phyloP scores from a whole-genome alignment of 2,329 filamentous ascomycete genomes.

The Epichloe festucae region DNA sequence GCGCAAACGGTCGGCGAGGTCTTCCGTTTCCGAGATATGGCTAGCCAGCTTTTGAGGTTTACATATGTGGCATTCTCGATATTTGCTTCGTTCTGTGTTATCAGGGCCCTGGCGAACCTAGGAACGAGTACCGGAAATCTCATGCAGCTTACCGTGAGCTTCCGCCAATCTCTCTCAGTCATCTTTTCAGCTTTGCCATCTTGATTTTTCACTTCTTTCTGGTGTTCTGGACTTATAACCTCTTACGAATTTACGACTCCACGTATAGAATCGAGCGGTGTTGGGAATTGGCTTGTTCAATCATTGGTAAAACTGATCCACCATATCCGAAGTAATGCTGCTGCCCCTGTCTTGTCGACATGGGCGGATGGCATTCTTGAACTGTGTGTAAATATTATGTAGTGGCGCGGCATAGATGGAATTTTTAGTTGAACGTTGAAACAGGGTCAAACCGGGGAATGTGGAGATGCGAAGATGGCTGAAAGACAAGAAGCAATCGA shows the following conservation, averaged over 20 bases:
- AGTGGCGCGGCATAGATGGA: background rate
- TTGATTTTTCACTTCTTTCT: background rate
- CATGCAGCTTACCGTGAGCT: too few relatives aligned
- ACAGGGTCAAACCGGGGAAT: background rate
- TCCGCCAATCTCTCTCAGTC: too few relatives aligned
- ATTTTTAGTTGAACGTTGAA: background rate
- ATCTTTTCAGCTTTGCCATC: too few relatives aligned
- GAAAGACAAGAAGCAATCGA: background rate
- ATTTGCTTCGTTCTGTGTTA: background rate
- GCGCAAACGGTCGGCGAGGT: too few relatives aligned
- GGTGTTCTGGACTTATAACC: background rate
- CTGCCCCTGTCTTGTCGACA: background rate
- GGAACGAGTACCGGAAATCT: too few relatives aligned
- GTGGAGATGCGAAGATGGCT: background rate
- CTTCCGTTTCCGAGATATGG: background rate
- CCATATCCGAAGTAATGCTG: background rate
- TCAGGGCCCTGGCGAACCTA: too few relatives aligned
- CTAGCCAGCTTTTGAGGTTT: background rate
- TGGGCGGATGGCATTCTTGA: background rate
- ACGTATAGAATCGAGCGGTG: slow-evolving; percentile 1
- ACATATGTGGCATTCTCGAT: background rate
- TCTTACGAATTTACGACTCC: slow-evolving; percentile 1
- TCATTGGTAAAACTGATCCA: background rate
- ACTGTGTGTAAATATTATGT: background rate
- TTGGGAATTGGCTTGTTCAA: background rate